These are phyloP conservation scores for Neofusicoccum laricinum DNA, from an alignment of 2,329 filamentous ascomycete species.

Conservation along the genomic window DNA sequence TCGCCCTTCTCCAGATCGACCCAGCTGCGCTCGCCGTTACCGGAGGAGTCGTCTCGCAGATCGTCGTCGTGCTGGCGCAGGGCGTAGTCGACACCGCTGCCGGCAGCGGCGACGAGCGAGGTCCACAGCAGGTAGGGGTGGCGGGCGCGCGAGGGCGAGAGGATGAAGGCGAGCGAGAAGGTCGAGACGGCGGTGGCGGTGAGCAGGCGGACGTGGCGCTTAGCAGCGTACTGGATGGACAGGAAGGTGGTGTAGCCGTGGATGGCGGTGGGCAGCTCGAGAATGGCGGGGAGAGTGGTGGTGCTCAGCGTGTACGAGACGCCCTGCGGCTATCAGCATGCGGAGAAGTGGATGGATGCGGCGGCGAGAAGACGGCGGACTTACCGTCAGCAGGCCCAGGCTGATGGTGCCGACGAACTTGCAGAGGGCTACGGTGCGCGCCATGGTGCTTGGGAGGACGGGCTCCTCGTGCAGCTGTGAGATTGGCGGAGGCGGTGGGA, in stretches of 20 bases:
- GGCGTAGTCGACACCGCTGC: slow-evolving; percentile 37
- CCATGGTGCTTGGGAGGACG: slow-evolving; percentile 50
- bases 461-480: not conserved
- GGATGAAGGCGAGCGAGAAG: slow-evolving; percentile 72
- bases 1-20: slow-evolving; percentile 29
- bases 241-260: slow-evolving; percentile 67
- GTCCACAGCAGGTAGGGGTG: slow-evolving; percentile 93
- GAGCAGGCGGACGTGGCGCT: slow-evolving; percentile 64
- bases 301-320: slow-evolving; percentile 80
- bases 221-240: slow-evolving; percentile 57
- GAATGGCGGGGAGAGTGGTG: slow-evolving; percentile 75
- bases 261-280: slow-evolving; percentile 73
- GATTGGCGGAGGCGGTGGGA: slow-evolving; percentile 1
- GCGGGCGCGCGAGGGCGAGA: slow-evolving; percentile 70
- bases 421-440: slow-evolving; percentile 69
- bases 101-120: slow-evolving; percentile 60
- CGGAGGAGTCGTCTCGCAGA: slow-evolving; percentile 9
- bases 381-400: slow-evolving; percentile 81
- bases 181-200: slow-evolving; percentile 67
- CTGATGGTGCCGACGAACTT: slow-evolving; percentile 94
- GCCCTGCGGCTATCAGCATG: slow-evolving; percentile 56
- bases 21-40: slow-evolving; percentile 22
- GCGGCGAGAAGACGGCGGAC: slow-evolving; percentile 32
- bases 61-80: slow-evolving; percentile 21
- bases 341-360: not conserved